A percentile compares a stretch with the other conserved stretches of the same genome.
phyloP scores from a whole-genome alignment of 2,329 filamentous ascomycete genomes.

The Aspergillus uvarum region DNA sequence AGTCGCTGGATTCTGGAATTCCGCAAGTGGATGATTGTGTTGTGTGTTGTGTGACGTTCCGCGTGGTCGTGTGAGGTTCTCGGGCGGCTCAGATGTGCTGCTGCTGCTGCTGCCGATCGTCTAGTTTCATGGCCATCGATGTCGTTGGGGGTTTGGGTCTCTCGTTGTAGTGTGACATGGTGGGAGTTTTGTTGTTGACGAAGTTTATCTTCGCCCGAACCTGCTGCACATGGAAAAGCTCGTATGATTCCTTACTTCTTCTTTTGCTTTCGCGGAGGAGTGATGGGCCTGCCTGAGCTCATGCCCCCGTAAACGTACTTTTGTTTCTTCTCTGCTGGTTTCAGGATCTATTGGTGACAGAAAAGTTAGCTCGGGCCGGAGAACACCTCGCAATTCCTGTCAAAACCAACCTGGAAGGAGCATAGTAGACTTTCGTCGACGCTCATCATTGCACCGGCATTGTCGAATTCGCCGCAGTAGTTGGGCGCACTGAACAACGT shows the following conservation, averaged over 20 bases:
- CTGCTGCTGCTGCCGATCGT: constrained; percentile 25
- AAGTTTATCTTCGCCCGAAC: constrained; percentile 87
- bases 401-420: constrained; percentile 81
- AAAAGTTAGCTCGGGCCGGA: constrained; percentile 17
- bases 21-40: constrained; percentile 15
- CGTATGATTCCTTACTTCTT: constrained; percentile 70
- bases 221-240: constrained; percentile 75
- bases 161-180: constrained; percentile 25
- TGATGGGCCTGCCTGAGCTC: constrained; percentile 68
- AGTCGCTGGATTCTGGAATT: constrained; percentile 24
- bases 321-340: constrained; percentile 99
- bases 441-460: constrained; percentile 99
- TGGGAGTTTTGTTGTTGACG: constrained; percentile 30
- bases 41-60: constrained; percentile 16
- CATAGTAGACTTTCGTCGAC: constrained; percentile 97
- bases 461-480: constrained; percentile 99
- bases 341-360: constrained; percentile 70
- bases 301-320: constrained; percentile 88
- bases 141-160: constrained; percentile 28
- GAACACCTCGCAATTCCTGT: neutral
- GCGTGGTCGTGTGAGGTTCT: constrained; percentile 22
- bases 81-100: constrained; percentile 18
- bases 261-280: constrained; percentile 70
- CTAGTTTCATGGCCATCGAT: constrained; percentile 26
- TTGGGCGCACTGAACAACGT: constrained; percentile 98